These are phyloP conservation scores for Colletotrichum cereale DNA, from an alignment of 2,329 filamentous ascomycete genomes.

Conservation along the genomic window DNA sequence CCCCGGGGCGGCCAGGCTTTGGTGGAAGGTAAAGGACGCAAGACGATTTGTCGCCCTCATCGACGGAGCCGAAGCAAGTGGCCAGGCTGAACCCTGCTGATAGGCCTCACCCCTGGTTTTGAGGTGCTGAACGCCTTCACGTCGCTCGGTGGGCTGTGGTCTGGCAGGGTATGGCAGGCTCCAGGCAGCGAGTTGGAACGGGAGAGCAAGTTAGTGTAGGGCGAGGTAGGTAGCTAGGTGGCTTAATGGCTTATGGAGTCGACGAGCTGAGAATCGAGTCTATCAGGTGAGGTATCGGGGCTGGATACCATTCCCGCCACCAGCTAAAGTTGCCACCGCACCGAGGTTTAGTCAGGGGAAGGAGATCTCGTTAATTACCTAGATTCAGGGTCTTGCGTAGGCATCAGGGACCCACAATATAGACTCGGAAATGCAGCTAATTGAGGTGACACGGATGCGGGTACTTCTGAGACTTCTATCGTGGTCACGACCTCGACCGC, in stretches of 20 bases:
- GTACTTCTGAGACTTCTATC: neutral
- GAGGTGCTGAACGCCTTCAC: neutral
- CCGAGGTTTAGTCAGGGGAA: neutral
- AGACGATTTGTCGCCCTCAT: no score
- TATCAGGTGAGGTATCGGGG: neutral
- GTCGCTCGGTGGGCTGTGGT: neutral
- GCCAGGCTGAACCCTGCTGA: no score
- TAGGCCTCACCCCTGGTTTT: neutral
- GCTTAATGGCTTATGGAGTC: neutral
- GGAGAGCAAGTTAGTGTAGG: neutral
- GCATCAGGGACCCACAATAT: neutral
- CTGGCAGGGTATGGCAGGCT: neutral
- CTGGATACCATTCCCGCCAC: neutral
- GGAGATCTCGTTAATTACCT: neutral
- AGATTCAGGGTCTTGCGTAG: neutral
- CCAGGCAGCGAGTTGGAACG: neutral
- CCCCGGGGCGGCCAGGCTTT: neutral
- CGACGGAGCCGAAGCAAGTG: no score
- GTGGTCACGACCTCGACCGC: no score
- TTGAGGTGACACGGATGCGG: neutral
- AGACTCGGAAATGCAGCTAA: no score
- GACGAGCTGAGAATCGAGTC: neutral
- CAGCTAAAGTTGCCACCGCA: constrained; percentile 10
- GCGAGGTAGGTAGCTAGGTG: neutral
- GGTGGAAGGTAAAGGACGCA: no score